These are phyloP conservation scores for Trapa bicornis DNA, from an alignment of 345 rosid genomes.

Conservation along the genomic window DNA sequence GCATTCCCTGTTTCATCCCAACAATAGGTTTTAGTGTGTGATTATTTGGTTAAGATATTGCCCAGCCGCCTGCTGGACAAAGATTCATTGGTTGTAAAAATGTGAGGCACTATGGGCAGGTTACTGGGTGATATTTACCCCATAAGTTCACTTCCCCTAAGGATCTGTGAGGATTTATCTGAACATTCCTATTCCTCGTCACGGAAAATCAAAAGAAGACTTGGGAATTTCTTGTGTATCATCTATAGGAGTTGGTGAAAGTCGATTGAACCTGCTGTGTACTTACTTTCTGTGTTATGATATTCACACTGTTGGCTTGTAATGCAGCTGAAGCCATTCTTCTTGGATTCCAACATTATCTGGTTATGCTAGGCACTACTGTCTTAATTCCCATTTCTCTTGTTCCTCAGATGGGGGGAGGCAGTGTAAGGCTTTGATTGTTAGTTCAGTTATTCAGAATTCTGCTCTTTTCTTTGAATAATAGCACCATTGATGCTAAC, in stretches of 20 bases:
- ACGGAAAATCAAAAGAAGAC: not conserved
- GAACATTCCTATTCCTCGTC: not conserved
- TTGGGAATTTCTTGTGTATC: not conserved
- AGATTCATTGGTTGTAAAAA: too few relatives aligned
- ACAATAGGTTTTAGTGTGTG: too few relatives aligned
- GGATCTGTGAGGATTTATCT: not conserved
- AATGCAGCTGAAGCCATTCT: slow-evolving; percentile 86
- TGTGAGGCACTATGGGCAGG: too few relatives aligned
- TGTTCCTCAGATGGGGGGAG: slow-evolving; percentile 97
- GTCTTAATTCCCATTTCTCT: slow-evolving; percentile 72
- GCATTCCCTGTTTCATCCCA: too few relatives aligned
- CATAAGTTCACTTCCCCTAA: too few relatives aligned
- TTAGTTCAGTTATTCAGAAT: not conserved
- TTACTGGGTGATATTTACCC: too few relatives aligned
- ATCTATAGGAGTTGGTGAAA: not conserved
- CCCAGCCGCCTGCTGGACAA: too few relatives aligned
- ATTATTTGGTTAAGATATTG: too few relatives aligned
- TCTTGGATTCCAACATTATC: slow-evolving; percentile 88
- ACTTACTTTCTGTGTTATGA: not conserved
- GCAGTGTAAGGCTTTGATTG: slow-evolving; percentile 42
- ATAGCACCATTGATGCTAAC: not conserved
- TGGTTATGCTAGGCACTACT: slow-evolving; percentile 94
- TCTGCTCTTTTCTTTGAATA: not conserved
- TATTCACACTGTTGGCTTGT: slow-evolving; percentile 8
- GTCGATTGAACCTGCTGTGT: not conserved